Evolutionary conservation across 495 filamentous ascomycete genomes (phyloP).

Genomic region (Podospora pseudocomata): DNA sequence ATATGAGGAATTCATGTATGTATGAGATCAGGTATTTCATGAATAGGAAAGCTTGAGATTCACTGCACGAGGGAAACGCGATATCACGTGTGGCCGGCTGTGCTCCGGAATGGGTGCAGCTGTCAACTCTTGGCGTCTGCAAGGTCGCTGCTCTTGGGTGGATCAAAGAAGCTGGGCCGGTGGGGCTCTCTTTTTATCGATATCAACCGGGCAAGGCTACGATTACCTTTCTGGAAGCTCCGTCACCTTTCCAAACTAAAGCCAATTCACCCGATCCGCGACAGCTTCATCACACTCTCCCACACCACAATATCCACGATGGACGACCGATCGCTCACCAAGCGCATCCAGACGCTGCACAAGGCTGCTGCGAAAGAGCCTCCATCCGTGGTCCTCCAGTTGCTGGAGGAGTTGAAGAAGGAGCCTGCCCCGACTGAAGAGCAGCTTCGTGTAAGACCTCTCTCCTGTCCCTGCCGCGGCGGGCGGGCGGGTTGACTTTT

Average conservation of each 20-base stretch:
- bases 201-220: neutral
- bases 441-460: slow-evolving; percentile 59
- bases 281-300: neutral
- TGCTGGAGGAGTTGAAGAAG: slow-evolving; percentile 73
- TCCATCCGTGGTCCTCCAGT: slow-evolving; percentile 56
- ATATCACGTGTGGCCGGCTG: neutral
- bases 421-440: slow-evolving; percentile 83
- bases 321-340: slow-evolving; percentile 77
- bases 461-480: neutral
- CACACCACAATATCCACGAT: slow-evolving; percentile 42
- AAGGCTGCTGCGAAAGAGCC: slow-evolving; percentile 73
- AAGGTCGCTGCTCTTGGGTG: neutral
- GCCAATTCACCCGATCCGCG: neutral
- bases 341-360: slow-evolving; percentile 65
- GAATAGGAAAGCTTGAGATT: neutral
- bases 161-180: neutral
- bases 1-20: neutral
- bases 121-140: neutral
- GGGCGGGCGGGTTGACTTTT: neutral
- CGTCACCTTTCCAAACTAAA: neutral
- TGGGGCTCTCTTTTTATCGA: neutral
- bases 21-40: neutral
- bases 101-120: neutral
- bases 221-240: neutral
- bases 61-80: neutral